These are phyloP conservation scores for Citrus sinensis DNA, from an alignment of 345 rosid genomes.

Conservation along the genomic window DNA sequence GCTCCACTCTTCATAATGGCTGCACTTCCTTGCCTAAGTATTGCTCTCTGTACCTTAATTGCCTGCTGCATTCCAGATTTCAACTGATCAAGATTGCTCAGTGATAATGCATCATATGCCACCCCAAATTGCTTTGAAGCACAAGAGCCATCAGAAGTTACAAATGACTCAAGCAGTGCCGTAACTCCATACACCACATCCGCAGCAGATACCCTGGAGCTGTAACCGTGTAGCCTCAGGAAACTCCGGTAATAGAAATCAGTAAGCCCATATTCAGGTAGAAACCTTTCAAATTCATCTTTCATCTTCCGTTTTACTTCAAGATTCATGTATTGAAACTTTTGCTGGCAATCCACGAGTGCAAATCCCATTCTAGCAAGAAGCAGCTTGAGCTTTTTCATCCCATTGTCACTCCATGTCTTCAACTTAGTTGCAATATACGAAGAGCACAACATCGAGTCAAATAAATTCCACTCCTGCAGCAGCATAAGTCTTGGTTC, in stretches of 20 bases:
- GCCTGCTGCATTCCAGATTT: constrained; percentile 93
- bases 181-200: constrained; percentile 95
- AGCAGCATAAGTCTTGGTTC: constrained; percentile 89
- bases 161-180: constrained; percentile 91
- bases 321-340: constrained; percentile 89
- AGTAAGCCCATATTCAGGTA: constrained; percentile 86
- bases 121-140: constrained; percentile 92
- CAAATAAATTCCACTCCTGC: constrained; percentile 94
- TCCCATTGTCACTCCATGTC: constrained; percentile 97
- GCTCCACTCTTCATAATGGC: constrained; percentile 82
- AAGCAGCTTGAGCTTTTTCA: constrained; percentile 91
- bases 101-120: constrained; percentile 88
- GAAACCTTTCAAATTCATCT: constrained; percentile 75
- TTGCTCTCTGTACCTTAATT: constrained; percentile 81
- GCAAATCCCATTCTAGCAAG: constrained; percentile 97
- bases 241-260: constrained; percentile 89
- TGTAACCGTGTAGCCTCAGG: constrained; percentile 81
- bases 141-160: constrained; percentile 66
- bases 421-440: constrained; percentile 82
- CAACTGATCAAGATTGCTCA: constrained; percentile 69
- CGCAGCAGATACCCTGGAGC: constrained; percentile 94
- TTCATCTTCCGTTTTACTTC: constrained; percentile 89
- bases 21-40: constrained; percentile 90
- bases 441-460: constrained; percentile 90
- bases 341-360: constrained; percentile 89